These are phyloP conservation scores for Macrotyloma uniflorum DNA, from an alignment of 306 rosid genomes.

Conservation along the genomic window DNA sequence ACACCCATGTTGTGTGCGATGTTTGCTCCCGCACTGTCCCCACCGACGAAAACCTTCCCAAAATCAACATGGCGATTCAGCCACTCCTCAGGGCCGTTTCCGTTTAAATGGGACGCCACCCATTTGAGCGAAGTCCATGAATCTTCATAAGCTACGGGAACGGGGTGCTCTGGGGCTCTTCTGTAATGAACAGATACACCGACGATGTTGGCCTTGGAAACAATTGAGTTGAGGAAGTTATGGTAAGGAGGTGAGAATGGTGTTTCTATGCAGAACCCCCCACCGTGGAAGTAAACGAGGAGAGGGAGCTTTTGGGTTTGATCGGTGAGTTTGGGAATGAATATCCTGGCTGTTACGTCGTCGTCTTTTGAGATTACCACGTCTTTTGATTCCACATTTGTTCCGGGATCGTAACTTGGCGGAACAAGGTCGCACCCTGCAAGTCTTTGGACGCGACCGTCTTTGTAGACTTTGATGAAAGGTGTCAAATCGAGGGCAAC, in stretches of 20 bases:
- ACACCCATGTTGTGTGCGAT: conserved; percentile 57
- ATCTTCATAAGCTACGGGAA: conserved; percentile 64
- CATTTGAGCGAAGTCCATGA: conserved; percentile 66
- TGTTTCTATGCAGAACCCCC: conserved; percentile 65
- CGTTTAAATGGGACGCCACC: conserved; percentile 57
- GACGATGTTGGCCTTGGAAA: conserved; percentile 43
- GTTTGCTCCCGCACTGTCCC: conserved; percentile 83
- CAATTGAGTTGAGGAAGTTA: conserved; percentile 43
- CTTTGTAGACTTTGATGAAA: conserved; percentile 51
- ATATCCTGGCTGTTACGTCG: conserved; percentile 57
- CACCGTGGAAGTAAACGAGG: conserved; percentile 68
- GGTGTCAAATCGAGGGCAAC: conserved; percentile 52
- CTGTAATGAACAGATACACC: conserved; percentile 74
- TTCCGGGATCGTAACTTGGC: conserved; percentile 45
- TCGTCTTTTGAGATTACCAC: conserved; percentile 50
- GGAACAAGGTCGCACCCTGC: conserved; percentile 43
- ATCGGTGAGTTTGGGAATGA: conserved; percentile 47
- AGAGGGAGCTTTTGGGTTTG: conserved; percentile 62
- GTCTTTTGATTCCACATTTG: conserved; percentile 67
- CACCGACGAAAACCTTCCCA: conserved; percentile 50
- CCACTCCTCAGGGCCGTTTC: conserved; percentile 66
- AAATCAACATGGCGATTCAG: conserved; percentile 55
- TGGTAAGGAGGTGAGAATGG: conserved; percentile 63
- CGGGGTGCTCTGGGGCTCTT: conserved; percentile 71
- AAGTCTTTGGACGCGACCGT: conserved; percentile 54